Percentiles rank a stretch among this genome's conserved stretches.
Conservation (phyloP, 371 early-diverging fungal species). For the Mortierella sp. region DNA sequence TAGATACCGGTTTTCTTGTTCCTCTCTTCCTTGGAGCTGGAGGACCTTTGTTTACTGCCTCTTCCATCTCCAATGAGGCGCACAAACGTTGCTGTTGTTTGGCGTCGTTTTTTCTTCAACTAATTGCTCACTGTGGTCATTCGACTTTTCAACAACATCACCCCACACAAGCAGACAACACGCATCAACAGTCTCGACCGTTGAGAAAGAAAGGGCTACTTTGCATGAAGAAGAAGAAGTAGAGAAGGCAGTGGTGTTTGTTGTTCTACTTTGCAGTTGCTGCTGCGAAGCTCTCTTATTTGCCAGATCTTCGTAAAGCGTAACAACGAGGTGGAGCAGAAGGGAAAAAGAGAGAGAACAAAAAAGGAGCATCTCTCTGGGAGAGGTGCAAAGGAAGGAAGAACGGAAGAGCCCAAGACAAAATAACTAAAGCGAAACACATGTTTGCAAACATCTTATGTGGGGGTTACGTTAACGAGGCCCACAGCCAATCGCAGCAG, state of each 20-base stretch:
- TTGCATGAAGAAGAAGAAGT: not conserved
- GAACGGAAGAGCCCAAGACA: not conserved
- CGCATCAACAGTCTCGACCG: not conserved
- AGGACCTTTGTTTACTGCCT: not conserved
- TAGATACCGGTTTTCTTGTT: not conserved
- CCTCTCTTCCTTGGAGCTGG: too few species aligned
- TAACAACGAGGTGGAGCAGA: not conserved
- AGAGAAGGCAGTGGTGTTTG: not conserved
- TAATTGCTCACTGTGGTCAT: not conserved
- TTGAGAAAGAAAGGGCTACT: not conserved
- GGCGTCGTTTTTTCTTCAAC: too few species aligned
- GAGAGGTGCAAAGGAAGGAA: not conserved
- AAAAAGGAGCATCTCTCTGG: not conserved
- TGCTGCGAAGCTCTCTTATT: not conserved
- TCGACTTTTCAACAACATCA: not conserved
- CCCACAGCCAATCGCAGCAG: not conserved
- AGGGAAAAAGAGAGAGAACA: too few species aligned
- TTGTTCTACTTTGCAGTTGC: not conserved
- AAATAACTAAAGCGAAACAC: not conserved
- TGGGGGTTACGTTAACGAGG: constrained; percentile 8
- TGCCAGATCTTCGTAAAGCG: not conserved
- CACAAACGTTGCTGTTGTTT: not conserved
- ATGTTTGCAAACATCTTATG: not conserved
- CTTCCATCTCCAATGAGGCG: not conserved
- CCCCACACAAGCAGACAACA: not conserved